Evolutionary conservation across 148 eudicot genomes (phyloP).

Genomic region (Camellia granthamiana): DNA sequence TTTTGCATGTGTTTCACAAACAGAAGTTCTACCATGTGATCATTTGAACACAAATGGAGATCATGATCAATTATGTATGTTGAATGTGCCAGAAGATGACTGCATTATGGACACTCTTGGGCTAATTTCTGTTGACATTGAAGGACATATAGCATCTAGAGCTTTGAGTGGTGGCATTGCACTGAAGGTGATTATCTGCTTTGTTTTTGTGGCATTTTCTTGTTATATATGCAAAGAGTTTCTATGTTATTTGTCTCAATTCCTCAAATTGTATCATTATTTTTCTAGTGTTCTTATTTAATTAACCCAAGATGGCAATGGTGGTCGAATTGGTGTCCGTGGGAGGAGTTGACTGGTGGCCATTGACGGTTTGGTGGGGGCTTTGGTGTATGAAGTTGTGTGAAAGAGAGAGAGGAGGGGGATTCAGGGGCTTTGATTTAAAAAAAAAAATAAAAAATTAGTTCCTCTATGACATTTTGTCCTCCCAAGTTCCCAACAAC

Average conservation of each 20-base stretch:
- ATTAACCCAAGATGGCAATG: too few relatives aligned
- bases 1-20: conserved; percentile 17
- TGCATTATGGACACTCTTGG: conserved; percentile 80
- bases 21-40: conserved; percentile 30
- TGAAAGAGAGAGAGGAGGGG: too few relatives aligned
- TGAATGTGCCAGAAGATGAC: conserved; percentile 43
- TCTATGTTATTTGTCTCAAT: not conserved
- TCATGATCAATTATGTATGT: conserved; percentile 22
- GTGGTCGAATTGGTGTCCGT: too few relatives aligned
- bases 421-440: too few relatives aligned
- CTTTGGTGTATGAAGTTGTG: too few relatives aligned
- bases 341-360: too few relatives aligned
- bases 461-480: too few relatives aligned
- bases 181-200: conserved; percentile 57
- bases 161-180: conserved; percentile 99
- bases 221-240: not conserved
- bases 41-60: conserved; percentile 24
- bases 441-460: too few relatives aligned
- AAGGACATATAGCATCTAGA: conserved; percentile 81
- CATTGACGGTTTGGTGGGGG: too few relatives aligned
- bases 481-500: too few relatives aligned
- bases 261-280: too few relatives aligned
- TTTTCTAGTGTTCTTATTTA: too few relatives aligned
- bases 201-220: not conserved
- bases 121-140: conserved; percentile 77